phyloP scores from a whole-genome alignment of 768 basidiomycete species.

The Trametes meyenii region DNA sequence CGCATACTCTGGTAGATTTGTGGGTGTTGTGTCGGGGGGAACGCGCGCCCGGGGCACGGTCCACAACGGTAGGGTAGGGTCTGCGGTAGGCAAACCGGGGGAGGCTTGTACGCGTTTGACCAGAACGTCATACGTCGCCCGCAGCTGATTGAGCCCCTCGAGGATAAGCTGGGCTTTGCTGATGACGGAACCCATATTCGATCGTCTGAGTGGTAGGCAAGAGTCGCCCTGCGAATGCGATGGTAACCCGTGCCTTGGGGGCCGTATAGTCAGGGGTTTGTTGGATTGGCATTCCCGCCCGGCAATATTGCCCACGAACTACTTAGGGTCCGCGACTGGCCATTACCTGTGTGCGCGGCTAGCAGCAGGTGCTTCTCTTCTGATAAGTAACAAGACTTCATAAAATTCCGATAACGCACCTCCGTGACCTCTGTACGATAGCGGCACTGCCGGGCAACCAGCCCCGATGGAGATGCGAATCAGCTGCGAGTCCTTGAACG shows the following conservation, averaged over 20 bases:
- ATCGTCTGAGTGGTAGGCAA: background rate
- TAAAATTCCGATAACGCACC: too few relatives aligned
- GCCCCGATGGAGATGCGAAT: too few relatives aligned
- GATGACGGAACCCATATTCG: slow-evolving; percentile 27
- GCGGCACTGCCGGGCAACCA: background rate
- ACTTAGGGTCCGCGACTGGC: too few relatives aligned
- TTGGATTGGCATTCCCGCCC: too few relatives aligned
- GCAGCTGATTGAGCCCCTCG: slow-evolving; percentile 23
- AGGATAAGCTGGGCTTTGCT: slow-evolving; percentile 29
- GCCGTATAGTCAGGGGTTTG: too few relatives aligned
- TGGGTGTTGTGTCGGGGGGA: slow-evolving; percentile 32
- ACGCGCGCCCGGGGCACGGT: slow-evolving; percentile 54
- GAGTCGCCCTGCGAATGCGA: background rate
- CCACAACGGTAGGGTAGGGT: slow-evolving; percentile 68
- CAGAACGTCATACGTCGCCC: slow-evolving; percentile 32
- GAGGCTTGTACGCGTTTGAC: slow-evolving; percentile 38
- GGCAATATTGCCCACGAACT: too few relatives aligned
- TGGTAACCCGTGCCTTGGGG: too few relatives aligned
- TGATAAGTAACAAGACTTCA: too few relatives aligned
- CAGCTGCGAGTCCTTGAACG: too few relatives aligned
- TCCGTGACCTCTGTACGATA: background rate
- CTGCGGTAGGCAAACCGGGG: slow-evolving; percentile 59
- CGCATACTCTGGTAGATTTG: slow-evolving; percentile 47
- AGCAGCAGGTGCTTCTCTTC: too few relatives aligned
- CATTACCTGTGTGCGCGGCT: too few relatives aligned